These are phyloP conservation scores for Colletotrichum tofieldiae DNA, from an alignment of 2,329 filamentous ascomycete species.

Conservation along the genomic window DNA sequence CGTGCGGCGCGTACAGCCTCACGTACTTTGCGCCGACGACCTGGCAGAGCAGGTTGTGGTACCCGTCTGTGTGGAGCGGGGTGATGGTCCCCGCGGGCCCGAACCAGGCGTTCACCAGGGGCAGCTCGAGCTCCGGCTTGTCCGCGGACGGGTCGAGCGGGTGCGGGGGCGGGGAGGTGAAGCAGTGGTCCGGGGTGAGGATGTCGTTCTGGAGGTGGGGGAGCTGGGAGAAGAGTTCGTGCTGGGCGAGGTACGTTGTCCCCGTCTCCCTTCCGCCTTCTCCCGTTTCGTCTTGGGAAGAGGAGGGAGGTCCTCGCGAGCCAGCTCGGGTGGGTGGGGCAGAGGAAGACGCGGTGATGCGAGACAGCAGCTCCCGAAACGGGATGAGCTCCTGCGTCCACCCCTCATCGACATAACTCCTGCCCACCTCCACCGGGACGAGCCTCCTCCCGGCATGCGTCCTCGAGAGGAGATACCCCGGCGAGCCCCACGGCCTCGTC, in stretches of 20 bases:
- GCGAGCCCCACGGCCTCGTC: constrained; percentile 78
- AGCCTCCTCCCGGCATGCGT: constrained; percentile 85
- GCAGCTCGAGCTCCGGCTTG: constrained; percentile 39
- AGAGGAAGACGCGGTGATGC: constrained; percentile 61
- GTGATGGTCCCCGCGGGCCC: constrained; percentile 91
- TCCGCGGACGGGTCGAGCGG: constrained; percentile 46
- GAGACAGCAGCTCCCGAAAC: constrained; percentile 80
- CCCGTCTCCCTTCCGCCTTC: background rate
- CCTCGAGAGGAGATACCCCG: constrained; percentile 79
- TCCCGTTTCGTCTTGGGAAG: too few relatives aligned
- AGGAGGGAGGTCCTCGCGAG: background rate
- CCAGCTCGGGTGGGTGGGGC: background rate
- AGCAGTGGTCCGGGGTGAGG: constrained; percentile 87
- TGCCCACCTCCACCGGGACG: constrained; percentile 88
- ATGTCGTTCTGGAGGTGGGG: constrained; percentile 84
- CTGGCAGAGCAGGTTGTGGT: constrained; percentile 93
- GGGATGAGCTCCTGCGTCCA: constrained; percentile 89
- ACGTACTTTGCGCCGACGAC: constrained; percentile 93
- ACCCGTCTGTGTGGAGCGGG: constrained; percentile 92
- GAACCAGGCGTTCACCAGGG: constrained; percentile 88
- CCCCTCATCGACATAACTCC: constrained; percentile 87
- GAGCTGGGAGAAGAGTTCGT: constrained; percentile 88
- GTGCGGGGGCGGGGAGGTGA: constrained; percentile 75
- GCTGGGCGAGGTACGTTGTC: constrained; percentile 85
- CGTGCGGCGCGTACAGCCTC: constrained; percentile 83